These are phyloP conservation scores for Cyanidium caldarium DNA, from an alignment of 23 red algal species.

Conservation along the genomic window DNA sequence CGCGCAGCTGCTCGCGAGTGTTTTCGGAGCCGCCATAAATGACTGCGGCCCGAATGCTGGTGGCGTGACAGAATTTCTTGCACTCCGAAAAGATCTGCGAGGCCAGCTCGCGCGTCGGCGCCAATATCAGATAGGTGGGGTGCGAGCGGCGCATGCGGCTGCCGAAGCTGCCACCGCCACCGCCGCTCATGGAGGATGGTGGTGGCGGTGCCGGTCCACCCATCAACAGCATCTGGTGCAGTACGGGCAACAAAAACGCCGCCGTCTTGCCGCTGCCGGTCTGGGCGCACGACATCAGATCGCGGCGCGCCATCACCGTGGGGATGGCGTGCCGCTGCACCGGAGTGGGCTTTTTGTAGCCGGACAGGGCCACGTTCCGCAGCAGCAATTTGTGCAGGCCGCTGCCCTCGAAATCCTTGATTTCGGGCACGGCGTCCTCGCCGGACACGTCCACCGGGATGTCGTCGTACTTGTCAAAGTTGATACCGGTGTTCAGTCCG, in stretches of 20 bases:
- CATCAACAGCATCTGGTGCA: constrained; percentile 76
- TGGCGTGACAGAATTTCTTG: constrained; percentile 79
- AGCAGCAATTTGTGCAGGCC: constrained; percentile 52
- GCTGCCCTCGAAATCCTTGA: constrained; percentile 48
- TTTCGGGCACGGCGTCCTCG: constrained; percentile 24
- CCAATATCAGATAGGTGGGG: constrained; percentile 70
- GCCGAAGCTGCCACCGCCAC: background rate
- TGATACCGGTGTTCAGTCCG: constrained; percentile 85
- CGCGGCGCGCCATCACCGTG: constrained; percentile 47
- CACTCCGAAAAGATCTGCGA: constrained; percentile 83
- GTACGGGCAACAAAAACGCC: constrained; percentile 76
- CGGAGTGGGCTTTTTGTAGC: constrained; percentile 80
- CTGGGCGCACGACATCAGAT: constrained; percentile 99
- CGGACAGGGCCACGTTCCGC: constrained; percentile 73
- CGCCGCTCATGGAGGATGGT: background rate
- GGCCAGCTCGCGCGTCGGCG: constrained; percentile 88
- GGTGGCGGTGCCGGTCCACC: constrained; percentile 46
- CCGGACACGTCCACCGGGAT: constrained; percentile 97
- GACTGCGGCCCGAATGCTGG: constrained; percentile 56
- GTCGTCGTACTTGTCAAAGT: constrained; percentile 99
- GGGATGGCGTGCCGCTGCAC: constrained; percentile 91
- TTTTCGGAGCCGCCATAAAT: constrained; percentile 90
- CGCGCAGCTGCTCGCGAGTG: constrained; percentile 53
- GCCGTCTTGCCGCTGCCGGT: constrained; percentile 98
- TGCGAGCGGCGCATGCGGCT: constrained; percentile 26